These are phyloP conservation scores for Talaromyces adpressus DNA, from an alignment of 495 filamentous ascomycete genomes.

Conservation along the genomic window DNA sequence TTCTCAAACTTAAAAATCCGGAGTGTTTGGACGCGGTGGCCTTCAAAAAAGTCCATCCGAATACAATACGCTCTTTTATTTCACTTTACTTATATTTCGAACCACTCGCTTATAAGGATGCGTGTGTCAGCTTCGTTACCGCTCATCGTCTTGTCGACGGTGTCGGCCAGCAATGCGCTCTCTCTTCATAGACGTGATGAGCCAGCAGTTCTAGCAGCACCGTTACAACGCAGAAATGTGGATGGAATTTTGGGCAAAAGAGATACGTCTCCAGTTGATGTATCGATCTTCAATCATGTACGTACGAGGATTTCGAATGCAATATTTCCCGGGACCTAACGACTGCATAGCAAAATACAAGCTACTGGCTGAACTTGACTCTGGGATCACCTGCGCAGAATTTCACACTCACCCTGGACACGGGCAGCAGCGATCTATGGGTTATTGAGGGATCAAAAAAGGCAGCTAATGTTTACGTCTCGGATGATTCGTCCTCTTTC, in stretches of 20 bases:
- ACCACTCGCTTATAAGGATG: slow-evolving; percentile 10
- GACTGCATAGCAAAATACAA: slow-evolving; percentile 37
- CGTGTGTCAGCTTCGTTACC: slow-evolving; percentile 12
- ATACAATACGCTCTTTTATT: background rate
- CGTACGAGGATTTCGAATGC: no score
- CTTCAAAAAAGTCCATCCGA: background rate
- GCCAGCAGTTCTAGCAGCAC: slow-evolving; percentile 41
- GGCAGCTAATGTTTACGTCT: slow-evolving; percentile 40
- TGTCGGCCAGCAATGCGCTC: slow-evolving; percentile 17
- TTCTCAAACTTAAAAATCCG: background rate
- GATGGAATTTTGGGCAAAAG: slow-evolving; percentile 21
- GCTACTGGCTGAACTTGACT: slow-evolving; percentile 61
- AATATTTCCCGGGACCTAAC: no score
- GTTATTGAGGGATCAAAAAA: slow-evolving; percentile 15
- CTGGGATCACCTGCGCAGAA: slow-evolving; percentile 58
- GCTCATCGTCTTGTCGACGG: slow-evolving; percentile 11
- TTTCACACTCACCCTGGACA: slow-evolving; percentile 60
- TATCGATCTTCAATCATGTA: slow-evolving; percentile 14
- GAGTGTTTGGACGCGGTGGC: background rate
- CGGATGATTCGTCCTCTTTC: slow-evolving; percentile 62
- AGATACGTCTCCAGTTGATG: slow-evolving; percentile 24
- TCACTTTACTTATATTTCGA: background rate
- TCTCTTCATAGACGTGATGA: slow-evolving; percentile 19
- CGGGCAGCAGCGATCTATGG: slow-evolving; percentile 80
- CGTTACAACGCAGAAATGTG: slow-evolving; percentile 36